phyloP scores from a whole-genome alignment of 1,284 basidiomycete genomes.

The Sporisorium scitamineum region DNA sequence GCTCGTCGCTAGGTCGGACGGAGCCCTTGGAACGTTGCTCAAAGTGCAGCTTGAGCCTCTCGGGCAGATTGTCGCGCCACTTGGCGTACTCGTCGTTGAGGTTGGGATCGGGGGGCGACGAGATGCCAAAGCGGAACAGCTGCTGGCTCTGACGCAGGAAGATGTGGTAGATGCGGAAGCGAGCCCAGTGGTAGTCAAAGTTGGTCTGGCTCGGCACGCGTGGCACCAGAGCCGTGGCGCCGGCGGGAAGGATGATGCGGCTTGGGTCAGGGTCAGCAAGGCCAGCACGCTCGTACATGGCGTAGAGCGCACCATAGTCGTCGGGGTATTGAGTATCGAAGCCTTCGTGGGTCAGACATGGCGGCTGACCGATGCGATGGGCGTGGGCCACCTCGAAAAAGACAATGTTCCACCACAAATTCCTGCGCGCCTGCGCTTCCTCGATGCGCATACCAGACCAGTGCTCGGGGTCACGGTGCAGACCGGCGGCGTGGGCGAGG shows the following conservation, averaged over 20 bases:
- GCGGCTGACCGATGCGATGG: slow-evolving; percentile 55
- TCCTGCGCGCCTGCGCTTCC: slow-evolving; percentile 57
- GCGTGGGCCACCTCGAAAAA: slow-evolving; percentile 51
- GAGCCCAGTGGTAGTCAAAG: slow-evolving; percentile 58
- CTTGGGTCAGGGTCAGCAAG: slow-evolving; percentile 41
- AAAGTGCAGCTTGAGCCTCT: slow-evolving; percentile 45
- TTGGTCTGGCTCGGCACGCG: slow-evolving; percentile 36
- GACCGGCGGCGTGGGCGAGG: slow-evolving; percentile 59
- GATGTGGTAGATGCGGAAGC: slow-evolving; percentile 53
- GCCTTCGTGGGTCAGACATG: slow-evolving; percentile 47
- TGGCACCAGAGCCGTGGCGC: slow-evolving; percentile 46
- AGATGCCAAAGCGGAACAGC: slow-evolving; percentile 55
- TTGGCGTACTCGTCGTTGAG: slow-evolving; percentile 47
- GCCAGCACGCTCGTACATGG: slow-evolving; percentile 51
- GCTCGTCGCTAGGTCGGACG: slow-evolving; percentile 36
- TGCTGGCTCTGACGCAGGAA: slow-evolving; percentile 53
- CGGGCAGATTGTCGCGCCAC: slow-evolving; percentile 53
- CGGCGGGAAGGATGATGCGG: slow-evolving; percentile 48
- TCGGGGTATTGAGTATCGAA: slow-evolving; percentile 61
- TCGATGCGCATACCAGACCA: slow-evolving; percentile 59
- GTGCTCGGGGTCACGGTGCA: slow-evolving; percentile 58
- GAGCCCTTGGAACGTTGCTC: slow-evolving; percentile 41
- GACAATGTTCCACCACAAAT: slow-evolving; percentile 58
- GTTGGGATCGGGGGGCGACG: slow-evolving; percentile 44
- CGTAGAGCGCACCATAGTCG: slow-evolving; percentile 48